phyloP scores from a whole-genome alignment of 2,329 filamentous ascomycete genomes.

The Exophiala oligosperma region DNA sequence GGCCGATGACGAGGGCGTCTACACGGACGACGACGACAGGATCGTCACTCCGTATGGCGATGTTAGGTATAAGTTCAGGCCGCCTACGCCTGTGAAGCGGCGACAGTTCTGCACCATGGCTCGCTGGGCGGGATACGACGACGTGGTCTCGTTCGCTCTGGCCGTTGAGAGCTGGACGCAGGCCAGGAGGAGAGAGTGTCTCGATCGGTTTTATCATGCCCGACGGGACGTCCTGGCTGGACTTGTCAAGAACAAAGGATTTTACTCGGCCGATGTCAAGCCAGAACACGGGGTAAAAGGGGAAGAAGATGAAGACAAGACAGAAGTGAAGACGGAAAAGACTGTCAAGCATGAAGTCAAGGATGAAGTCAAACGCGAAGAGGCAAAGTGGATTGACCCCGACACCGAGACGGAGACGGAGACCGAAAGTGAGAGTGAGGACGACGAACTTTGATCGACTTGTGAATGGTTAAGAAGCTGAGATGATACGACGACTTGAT shows the following conservation, averaged over 20 bases:
- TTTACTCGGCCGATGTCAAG: background rate
- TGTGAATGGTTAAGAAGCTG: no score
- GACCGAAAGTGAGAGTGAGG: slow-evolving; percentile 17
- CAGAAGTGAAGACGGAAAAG: background rate
- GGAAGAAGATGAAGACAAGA: background rate
- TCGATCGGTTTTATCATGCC: slow-evolving; percentile 76
- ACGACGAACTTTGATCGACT: slow-evolving; percentile 17
- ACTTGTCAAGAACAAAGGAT: slow-evolving; percentile 3
- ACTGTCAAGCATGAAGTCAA: slow-evolving; percentile 8
- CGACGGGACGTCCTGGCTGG: slow-evolving; percentile 56
- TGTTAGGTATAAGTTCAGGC: slow-evolving; percentile 65
- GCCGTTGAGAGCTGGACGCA: slow-evolving; percentile 90
- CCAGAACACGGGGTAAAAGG: background rate
- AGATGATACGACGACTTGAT: no score
- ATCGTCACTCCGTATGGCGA: slow-evolving; percentile 34
- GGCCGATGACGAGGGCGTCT: slow-evolving; percentile 2
- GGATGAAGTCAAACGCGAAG: background rate
- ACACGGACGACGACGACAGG: slow-evolving; percentile 1
- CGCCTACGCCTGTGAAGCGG: slow-evolving; percentile 69
- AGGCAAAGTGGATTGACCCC: background rate
- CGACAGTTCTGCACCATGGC: slow-evolving; percentile 94
- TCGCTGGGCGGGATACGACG: slow-evolving; percentile 70
- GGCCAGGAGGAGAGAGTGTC: slow-evolving; percentile 72
- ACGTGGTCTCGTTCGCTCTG: slow-evolving; percentile 80
- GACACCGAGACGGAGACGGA: slow-evolving; percentile 6